Conservation (phyloP, 148 eudicot species). For the Drosera capensis region DNA sequence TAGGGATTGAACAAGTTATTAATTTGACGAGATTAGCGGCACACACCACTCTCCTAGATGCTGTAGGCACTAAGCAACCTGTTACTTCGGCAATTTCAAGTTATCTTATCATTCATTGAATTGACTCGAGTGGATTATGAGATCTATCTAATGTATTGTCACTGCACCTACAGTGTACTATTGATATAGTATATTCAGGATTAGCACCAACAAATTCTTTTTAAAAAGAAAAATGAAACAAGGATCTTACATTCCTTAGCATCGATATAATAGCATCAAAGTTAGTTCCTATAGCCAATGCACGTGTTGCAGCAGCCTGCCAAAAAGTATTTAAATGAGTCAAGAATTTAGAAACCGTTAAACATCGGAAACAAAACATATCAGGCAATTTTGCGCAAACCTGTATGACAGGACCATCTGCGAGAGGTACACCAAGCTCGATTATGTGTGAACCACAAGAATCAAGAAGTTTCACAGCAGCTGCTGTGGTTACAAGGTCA, state of each 20-base stretch:
- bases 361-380: not conserved
- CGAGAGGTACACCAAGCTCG: constrained; percentile 81
- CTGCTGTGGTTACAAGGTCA: constrained; percentile 72
- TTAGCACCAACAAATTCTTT: not conserved
- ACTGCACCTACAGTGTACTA: too few relatives aligned
- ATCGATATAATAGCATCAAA: constrained; percentile 52
- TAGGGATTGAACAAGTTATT: too few relatives aligned
- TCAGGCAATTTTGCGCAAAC: constrained; percentile 14
- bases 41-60: too few relatives aligned
- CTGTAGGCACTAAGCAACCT: too few relatives aligned
- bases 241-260: constrained; percentile 47
- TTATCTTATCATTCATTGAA: too few relatives aligned
- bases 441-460: constrained; percentile 85
- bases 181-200: too few relatives aligned
- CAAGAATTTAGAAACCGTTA: not conserved
- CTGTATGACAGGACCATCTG: constrained; percentile 98
- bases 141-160: too few relatives aligned
- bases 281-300: constrained; percentile 67
- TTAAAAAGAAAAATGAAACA: too few relatives aligned
- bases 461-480: constrained; percentile 74
- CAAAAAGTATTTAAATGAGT: too few relatives aligned
- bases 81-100: too few relatives aligned
- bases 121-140: too few relatives aligned
- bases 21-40: too few relatives aligned
- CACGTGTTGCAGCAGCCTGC: constrained; percentile 98